These are phyloP conservation scores for Nitzschia inconspicua DNA, from an alignment of 108 stramenopile species.

Conservation along the genomic window DNA sequence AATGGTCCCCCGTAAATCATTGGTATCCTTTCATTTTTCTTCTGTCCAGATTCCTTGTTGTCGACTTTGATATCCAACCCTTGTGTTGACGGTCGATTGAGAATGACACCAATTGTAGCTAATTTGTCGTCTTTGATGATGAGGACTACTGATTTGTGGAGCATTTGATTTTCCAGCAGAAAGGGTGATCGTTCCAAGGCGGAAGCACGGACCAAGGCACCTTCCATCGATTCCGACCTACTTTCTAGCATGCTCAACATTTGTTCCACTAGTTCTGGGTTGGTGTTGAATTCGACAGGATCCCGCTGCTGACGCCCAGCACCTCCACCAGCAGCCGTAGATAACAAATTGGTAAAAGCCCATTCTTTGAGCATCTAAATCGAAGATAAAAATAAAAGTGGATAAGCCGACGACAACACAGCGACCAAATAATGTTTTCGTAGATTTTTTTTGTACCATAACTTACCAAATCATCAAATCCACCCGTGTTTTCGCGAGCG, in stretches of 20 bases:
- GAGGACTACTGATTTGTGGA: conserved; percentile 75
- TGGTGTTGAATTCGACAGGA: conserved; percentile 24
- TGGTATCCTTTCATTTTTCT: conserved; percentile 37
- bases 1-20: conserved; percentile 88
- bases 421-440: too few species aligned
- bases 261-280: conserved; percentile 19
- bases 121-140: conserved; percentile 67
- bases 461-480: conserved; percentile 82
- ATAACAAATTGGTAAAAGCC: conserved; percentile 64
- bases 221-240: conserved; percentile 5
- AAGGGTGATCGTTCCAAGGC: conserved; percentile 53
- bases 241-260: conserved; percentile 3
- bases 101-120: conserved; percentile 57
- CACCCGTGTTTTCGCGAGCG: conserved; percentile 16
- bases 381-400: too few species aligned
- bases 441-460: too few species aligned
- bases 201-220: conserved; percentile 22
- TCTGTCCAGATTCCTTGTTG: conserved; percentile 20
- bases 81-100: conserved; percentile 65
- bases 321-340: conserved; percentile 26
- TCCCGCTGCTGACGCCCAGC: conserved; percentile 24
- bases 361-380: conserved; percentile 91
- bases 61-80: conserved; percentile 38
- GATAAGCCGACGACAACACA: too few species aligned
- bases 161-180: conserved; percentile 66